These are phyloP conservation scores for Aureobasidium leucospermi DNA, from an alignment of 2,329 filamentous ascomycete genomes.

Conservation along the genomic window DNA sequence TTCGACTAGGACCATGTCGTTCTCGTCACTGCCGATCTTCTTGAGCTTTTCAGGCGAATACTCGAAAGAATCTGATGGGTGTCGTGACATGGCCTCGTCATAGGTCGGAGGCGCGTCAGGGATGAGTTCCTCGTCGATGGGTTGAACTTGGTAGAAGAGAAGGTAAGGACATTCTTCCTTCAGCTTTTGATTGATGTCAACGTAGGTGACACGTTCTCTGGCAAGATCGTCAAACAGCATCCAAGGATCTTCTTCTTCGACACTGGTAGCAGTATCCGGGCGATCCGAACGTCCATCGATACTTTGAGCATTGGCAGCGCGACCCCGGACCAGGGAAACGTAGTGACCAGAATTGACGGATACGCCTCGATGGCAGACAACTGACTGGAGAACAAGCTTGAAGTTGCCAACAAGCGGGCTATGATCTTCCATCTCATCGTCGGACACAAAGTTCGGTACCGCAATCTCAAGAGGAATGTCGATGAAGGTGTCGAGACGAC, in stretches of 20 bases:
- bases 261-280: slow-evolving; percentile 23
- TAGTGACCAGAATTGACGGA: slow-evolving; percentile 89
- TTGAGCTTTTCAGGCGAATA: slow-evolving; percentile 14
- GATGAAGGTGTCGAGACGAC: slow-evolving; percentile 71
- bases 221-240: slow-evolving; percentile 87
- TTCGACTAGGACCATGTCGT: slow-evolving; percentile 16
- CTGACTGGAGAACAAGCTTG: slow-evolving; percentile 82
- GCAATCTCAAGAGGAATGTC: slow-evolving; percentile 83
- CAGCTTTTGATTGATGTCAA: slow-evolving; percentile 71
- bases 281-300: slow-evolving; percentile 44
- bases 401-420: slow-evolving; percentile 76
- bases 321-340: slow-evolving; percentile 72
- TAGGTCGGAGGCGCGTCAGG: slow-evolving; percentile 23
- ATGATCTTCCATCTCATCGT: slow-evolving; percentile 61
- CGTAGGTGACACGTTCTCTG: slow-evolving; percentile 61
- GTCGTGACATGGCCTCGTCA: slow-evolving; percentile 21
- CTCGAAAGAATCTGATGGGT: slow-evolving; percentile 14
- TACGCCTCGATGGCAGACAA: slow-evolving; percentile 84
- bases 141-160: slow-evolving; percentile 89
- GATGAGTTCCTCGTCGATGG: slow-evolving; percentile 55
- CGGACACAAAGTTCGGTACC: slow-evolving; percentile 82
- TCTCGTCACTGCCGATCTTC: slow-evolving; percentile 11
- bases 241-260: slow-evolving; percentile 71
- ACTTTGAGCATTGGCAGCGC: slow-evolving; percentile 32
- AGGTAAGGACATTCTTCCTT: slow-evolving; percentile 88